Evolutionary conservation across 2,329 filamentous ascomycete species (phyloP), one percentile per base, ranked within the genome.

Genomic region (Fusarium sp.): DNA sequence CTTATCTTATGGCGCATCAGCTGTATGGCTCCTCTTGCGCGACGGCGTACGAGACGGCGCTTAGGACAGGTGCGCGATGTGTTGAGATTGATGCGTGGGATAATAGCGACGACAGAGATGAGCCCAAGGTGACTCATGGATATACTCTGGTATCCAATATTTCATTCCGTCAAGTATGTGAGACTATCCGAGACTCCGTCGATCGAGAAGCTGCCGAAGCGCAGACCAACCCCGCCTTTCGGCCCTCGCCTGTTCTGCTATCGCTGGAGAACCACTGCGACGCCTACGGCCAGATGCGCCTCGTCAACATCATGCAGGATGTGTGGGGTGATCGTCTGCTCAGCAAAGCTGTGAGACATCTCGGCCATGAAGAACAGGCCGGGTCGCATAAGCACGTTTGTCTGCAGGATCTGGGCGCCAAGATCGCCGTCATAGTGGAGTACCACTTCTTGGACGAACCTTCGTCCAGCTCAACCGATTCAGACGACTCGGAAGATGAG

Each of bases 71-170:
- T 2, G 88, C 89, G 3, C 82, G 90, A 8, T 92, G 90, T 70
- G 89, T 92, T 37, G 90, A 92, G 77, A 92, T 92, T 54, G 90
- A 92, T 72, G 90, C 88, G 2, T 92, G 90, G 90, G 89, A 92
- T 71, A 83, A 89, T 47, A 81, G 84, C 37, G 84, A 88, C 10
- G 76, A 90, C 70, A 78, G 78, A 39, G 83, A 87, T 11, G 89
- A 91, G 75, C 89, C 89, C 6, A 91, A 90, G 74, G 89, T 91
- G 52, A 92, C 89, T 0, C 89, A 92, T 72, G 89, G 89, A 2
- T 91, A 87, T 75, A 91, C 89, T 0, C 80, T 91, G 3, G 88
- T 90, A 6, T 90, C 88, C 10, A 80, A 90, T 70, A 87, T 91
- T 24, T 80, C 86, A 0, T 91, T 92, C 73, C 87, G 89, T 32